Conservation (phyloP, 371 early-diverging fungal species). For the Mortierella sp. region DNA sequence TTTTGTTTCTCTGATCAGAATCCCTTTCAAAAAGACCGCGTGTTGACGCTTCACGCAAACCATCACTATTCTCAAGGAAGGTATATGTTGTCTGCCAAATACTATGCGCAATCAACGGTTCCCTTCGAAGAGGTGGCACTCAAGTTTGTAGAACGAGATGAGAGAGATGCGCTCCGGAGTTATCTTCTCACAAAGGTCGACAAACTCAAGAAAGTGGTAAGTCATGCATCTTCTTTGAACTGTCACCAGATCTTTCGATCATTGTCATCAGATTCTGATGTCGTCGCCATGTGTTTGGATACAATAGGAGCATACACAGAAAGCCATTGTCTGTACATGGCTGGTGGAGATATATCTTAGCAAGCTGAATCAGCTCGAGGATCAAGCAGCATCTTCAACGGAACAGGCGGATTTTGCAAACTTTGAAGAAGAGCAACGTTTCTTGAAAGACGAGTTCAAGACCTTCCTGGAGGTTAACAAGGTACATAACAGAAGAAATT, state of each 20-base stretch:
- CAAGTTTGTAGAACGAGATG: constrained; percentile 81
- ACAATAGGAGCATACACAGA: constrained; percentile 82
- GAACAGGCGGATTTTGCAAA: constrained; percentile 55
- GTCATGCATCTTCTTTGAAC: not conserved
- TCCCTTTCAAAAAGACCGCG: constrained; percentile 76
- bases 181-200: constrained; percentile 79
- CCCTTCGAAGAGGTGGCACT: constrained; percentile 90
- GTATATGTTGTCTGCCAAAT: constrained; percentile 82
- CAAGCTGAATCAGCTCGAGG: constrained; percentile 78
- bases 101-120: constrained; percentile 83
- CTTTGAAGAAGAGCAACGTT: constrained; percentile 41
- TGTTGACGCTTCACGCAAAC: constrained; percentile 87
- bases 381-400: constrained; percentile 60
- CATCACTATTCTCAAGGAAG: constrained; percentile 80
- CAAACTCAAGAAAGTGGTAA: constrained; percentile 67
- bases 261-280: not conserved
- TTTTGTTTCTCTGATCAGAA: constrained; percentile 57
- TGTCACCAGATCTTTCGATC: not conserved
- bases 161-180: constrained; percentile 77
- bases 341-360: constrained; percentile 86
- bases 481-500: constrained; percentile 38
- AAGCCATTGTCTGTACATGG: constrained; percentile 87
- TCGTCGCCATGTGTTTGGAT: not conserved
- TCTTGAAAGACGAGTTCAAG: constrained; percentile 73
- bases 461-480: constrained; percentile 76